Evolutionary conservation across 495 filamentous ascomycete species (phyloP).

Genomic region (Letharia columbiana): DNA sequence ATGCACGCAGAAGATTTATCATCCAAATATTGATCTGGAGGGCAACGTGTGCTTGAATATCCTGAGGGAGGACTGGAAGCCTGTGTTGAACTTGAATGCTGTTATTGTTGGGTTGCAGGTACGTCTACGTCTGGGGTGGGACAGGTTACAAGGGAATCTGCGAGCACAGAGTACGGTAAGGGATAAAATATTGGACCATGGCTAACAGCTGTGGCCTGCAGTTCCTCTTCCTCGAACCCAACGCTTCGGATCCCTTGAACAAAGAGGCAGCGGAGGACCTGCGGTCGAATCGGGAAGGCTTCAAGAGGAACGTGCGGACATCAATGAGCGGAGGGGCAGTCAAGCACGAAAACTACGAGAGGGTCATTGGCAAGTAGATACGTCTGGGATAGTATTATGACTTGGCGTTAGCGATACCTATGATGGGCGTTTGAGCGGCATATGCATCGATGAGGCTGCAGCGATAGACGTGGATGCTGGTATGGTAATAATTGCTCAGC

Average conservation of each 20-base stretch:
- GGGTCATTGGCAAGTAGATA: conserved; percentile 48
- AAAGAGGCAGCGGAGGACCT: conserved; percentile 96
- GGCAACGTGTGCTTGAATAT: conserved; percentile 98
- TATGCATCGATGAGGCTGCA: conserved; percentile 8
- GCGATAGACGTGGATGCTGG: not conserved
- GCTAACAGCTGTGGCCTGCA: conserved; percentile 31
- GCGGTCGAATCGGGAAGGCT: conserved; percentile 68
- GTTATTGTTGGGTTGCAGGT: conserved; percentile 93
- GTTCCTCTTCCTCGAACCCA: conserved; percentile 97
- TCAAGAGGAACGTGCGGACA: conserved; percentile 80
- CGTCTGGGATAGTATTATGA: not conserved
- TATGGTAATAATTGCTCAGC: not conserved
- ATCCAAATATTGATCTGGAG: conserved; percentile 96
- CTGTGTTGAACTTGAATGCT: conserved; percentile 90
- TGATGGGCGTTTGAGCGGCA: conserved; percentile 21
- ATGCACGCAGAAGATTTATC: conserved; percentile 97
- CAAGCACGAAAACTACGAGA: conserved; percentile 61
- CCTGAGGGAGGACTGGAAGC: conserved; percentile 96
- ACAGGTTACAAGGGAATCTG: not conserved
- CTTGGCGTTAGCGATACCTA: conserved; percentile 4
- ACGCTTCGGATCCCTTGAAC: conserved; percentile 92
- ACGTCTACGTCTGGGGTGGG: conserved; percentile 20
- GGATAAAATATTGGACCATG: not conserved
- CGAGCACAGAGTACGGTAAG: not conserved
- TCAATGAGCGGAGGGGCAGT: conserved; percentile 80